Base-by-base conservation (phyloP, 805 yeast species). In the Teunomyces pallodes region DNA sequence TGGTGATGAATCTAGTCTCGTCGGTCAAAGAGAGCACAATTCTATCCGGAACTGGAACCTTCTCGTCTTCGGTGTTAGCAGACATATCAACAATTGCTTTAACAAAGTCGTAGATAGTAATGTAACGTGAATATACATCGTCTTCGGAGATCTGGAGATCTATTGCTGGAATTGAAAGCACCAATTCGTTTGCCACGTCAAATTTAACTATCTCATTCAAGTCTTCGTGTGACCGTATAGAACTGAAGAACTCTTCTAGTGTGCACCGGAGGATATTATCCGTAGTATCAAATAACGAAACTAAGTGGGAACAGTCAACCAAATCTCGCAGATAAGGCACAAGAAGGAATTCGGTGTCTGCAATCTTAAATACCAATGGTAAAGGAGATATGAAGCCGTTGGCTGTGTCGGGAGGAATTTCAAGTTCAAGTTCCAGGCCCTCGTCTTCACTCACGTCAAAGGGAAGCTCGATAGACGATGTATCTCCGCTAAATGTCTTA, bases 141-240 rank as follows among this genome's bases (percentile, higher is more conserved):
- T 67, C 71, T 46, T 70, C 73, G 1, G 69, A 50, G n/a, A 70
- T 54, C n/a, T 46, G 42, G 24, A 68, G 53, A 6, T 53, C 54
- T 28, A 70, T 49, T 48, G 68, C 69, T 2, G 70, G 66, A 9
- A 69, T 47, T 6, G 50, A 52, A 12, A 70, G 50, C 4, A 54
- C 54, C 36, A 67, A 50, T 40, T 69, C 74, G 13, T 69, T 64
- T 13, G 54, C 54, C 6, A 53, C 51, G 12, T 58, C 50, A 36
- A 65, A 60, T 10, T 54, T 49, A 35, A 58, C 58, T 6, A 65
- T 52, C 16, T 64, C 67, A 8, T 52, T 51, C 7, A 66, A 53
- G 46, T 62, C 68, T 26, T 61, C 66, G 44, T 64, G 62, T 5
- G 44, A 45, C 38, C 74, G 54, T 16, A 67, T 54, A 17, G 50